A percentile compares a stretch with the other conserved stretches of the same genome.
phyloP scores from a whole-genome alignment of 2,329 filamentous ascomycete genomes.

The Fusarium zealandicum region DNA sequence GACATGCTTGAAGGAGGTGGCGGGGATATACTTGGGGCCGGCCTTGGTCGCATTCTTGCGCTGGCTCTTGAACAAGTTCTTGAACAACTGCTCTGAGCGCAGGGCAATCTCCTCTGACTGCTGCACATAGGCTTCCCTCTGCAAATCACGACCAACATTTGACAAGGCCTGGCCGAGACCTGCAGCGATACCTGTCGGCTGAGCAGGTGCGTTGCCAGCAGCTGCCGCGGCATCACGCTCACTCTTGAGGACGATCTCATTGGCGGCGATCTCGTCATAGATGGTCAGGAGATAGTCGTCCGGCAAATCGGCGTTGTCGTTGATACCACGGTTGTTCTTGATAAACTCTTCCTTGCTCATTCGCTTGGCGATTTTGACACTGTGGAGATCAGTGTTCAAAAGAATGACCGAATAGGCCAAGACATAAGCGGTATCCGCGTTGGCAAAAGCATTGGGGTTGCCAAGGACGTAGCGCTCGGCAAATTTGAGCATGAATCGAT shows the following conservation, averaged over 20 bases:
- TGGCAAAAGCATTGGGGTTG: conserved; percentile 97
- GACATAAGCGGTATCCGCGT: conserved; percentile 97
- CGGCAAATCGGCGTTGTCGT: conserved; percentile 91
- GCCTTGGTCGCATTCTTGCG: conserved; percentile 76
- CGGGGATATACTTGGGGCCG: conserved; percentile 82
- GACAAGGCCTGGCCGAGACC: conserved; percentile 88
- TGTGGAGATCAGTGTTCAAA: conserved; percentile 96
- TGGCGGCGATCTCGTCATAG: conserved; percentile 87
- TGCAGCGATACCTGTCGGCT: conserved; percentile 76
- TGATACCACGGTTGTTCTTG: conserved; percentile 98
- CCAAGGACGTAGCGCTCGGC: conserved; percentile 93
- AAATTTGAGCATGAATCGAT: conserved; percentile 99
- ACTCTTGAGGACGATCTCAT: conserved; percentile 94
- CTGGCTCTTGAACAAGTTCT: conserved; percentile 89
- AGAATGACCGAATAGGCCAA: conserved; percentile 96
- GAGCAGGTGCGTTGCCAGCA: conserved; percentile 66
- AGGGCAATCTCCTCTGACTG: conserved; percentile 90
- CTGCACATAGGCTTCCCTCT: conserved; percentile 91
- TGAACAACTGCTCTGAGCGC: conserved; percentile 83
- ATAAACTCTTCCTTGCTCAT: conserved; percentile 99
- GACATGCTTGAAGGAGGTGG: conserved; percentile 92
- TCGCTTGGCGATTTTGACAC: conserved; percentile 78
- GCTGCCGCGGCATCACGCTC: conserved; percentile 90
- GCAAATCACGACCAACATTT: conserved; percentile 88
- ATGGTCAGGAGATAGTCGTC: conserved; percentile 90